Evolutionary conservation across 2,329 filamentous ascomycete species (phyloP).

Genomic region (Neurospora crassa): DNA sequence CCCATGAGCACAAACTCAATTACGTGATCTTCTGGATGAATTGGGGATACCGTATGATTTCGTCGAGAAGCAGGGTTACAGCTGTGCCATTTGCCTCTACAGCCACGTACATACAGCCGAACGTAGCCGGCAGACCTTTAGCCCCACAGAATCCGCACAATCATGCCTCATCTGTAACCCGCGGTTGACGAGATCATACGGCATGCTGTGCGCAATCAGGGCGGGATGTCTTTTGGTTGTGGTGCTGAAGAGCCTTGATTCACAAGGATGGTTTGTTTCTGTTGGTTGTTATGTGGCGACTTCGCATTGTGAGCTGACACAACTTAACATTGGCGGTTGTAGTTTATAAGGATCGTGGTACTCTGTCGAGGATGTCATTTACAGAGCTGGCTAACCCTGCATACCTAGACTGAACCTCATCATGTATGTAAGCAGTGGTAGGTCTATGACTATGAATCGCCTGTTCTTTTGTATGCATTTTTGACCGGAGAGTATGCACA

Average conservation of each 20-base stretch:
- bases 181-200: not conserved
- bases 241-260: not conserved
- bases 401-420: not conserved
- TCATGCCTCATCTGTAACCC: not conserved
- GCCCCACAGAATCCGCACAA: not conserved
- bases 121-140: not conserved
- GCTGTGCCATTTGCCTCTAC: not conserved
- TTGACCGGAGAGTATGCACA: not conserved
- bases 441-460: not conserved
- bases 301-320: not conserved
- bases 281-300: not conserved
- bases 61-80: not conserved
- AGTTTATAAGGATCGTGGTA: not conserved
- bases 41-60: not conserved
- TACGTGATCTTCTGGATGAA: not conserved
- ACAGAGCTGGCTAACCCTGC: not conserved
- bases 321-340: not conserved
- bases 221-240: not conserved
- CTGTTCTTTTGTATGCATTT: not conserved
- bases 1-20: not conserved
- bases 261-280: not conserved
- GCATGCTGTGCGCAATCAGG: not conserved
- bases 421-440: not conserved
- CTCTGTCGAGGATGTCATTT: not conserved
- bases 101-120: not conserved